phyloP scores from a whole-genome alignment of 805 yeast species.

The Candida rishiriensis region DNA sequence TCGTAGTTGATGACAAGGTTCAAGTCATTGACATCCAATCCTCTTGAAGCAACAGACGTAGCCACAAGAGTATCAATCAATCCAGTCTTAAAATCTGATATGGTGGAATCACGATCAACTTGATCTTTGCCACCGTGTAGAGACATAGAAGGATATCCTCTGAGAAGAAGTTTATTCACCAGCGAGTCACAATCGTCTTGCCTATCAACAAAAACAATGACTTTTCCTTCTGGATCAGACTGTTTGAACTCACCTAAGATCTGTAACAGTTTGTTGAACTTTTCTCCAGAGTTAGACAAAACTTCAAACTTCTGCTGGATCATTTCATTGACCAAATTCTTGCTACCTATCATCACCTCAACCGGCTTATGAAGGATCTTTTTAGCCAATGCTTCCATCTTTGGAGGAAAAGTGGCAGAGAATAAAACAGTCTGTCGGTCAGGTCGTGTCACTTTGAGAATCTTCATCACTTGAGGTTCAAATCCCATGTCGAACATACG shows the following conservation, averaged over 20 bases:
- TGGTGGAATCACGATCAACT: constrained; percentile 69
- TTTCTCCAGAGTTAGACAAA: constrained; percentile 53
- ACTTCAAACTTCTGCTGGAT: constrained; percentile 70
- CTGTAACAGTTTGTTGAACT: constrained; percentile 51
- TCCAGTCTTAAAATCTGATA: constrained; percentile 63
- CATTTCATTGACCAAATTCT: constrained; percentile 76
- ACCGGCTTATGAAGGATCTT: constrained; percentile 60
- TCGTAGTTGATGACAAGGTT: constrained; percentile 78
- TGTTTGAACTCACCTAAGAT: constrained; percentile 45
- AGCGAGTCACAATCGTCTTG: constrained; percentile 83
- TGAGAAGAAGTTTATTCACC: constrained; percentile 44
- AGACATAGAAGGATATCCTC: constrained; percentile 57
- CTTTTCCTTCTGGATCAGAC: constrained; percentile 39
- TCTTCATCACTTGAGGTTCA: constrained; percentile 89
- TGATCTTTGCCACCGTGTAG: constrained; percentile 94
- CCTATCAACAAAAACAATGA: constrained; percentile 80
- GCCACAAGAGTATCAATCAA: constrained; percentile 68
- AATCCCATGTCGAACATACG: constrained; percentile 96
- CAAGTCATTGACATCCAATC: constrained; percentile 85
- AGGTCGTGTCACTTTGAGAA: constrained; percentile 70
- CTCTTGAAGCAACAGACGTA: constrained; percentile 93
- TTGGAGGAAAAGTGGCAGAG: constrained; percentile 89
- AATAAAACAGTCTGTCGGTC: constrained; percentile 87
- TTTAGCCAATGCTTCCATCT: constrained; percentile 71
- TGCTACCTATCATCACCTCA: constrained; percentile 75